phyloP scores from a whole-genome alignment of 768 basidiomycete genomes.

The Termitomyces sp. region DNA sequence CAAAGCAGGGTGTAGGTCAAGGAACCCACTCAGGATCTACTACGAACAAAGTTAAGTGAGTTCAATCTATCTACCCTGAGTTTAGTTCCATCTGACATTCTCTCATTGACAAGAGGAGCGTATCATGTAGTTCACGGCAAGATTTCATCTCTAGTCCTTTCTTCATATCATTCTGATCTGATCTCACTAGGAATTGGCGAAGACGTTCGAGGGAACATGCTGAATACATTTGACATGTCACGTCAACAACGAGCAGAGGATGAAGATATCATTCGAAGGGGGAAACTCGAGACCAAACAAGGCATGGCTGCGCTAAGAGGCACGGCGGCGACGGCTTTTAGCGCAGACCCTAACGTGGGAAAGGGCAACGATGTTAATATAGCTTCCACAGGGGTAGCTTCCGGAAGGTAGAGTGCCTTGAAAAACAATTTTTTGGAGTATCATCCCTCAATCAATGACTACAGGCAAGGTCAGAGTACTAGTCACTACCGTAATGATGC shows the following conservation, averaged over 20 bases:
- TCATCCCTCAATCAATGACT: background rate
- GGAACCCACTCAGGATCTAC: background rate
- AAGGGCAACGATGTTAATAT: background rate
- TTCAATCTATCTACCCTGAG: too few species aligned
- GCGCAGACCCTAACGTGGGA: background rate
- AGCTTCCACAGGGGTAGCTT: background rate
- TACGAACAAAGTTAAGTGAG: background rate
- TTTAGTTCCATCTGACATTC: background rate
- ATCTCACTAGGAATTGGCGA: constrained; percentile 33
- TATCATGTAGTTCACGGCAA: constrained; percentile 2
- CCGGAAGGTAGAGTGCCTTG: background rate
- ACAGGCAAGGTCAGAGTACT: background rate
- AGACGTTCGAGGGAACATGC: constrained; percentile 34
- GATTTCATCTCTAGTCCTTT: background rate
- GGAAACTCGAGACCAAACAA: constrained; percentile 32
- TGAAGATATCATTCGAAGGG: constrained; percentile 29
- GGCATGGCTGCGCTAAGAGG: constrained; percentile 28
- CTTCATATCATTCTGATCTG: background rate
- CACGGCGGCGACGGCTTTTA: background rate
- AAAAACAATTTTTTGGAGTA: too few species aligned
- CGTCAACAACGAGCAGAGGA: constrained; percentile 22
- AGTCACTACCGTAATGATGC: background rate
- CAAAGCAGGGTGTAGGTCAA: background rate
- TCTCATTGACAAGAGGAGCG: background rate
- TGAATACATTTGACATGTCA: constrained; percentile 33